Evolutionary conservation across 2,329 filamentous ascomycete genomes (phyloP).

Genomic region (Nemania sp.): DNA sequence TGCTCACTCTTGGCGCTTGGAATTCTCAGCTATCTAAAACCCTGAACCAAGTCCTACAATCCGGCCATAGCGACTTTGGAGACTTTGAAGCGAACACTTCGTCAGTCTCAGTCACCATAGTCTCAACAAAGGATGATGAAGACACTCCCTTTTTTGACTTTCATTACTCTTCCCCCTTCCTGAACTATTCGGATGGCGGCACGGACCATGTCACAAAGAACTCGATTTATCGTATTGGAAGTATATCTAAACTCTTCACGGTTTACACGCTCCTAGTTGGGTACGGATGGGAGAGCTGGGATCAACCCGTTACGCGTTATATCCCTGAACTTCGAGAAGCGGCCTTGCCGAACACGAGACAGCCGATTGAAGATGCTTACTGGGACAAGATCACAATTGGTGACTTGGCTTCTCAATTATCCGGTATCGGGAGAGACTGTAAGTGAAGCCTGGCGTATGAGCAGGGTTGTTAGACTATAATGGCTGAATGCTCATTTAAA

Average conservation of each 20-base stretch:
- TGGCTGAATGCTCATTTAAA: neutral
- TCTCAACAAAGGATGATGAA: conserved; percentile 22
- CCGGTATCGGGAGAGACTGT: conserved; percentile 30
- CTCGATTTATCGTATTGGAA: conserved; percentile 31
- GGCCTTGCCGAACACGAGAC: neutral
- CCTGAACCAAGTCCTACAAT: conserved; percentile 13
- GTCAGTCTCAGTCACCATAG: conserved; percentile 25
- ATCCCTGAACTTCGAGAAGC: conserved; percentile 22
- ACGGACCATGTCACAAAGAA: conserved; percentile 19
- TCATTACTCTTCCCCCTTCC: conserved; percentile 25
- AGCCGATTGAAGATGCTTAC: conserved; percentile 13
- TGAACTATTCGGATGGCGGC: conserved; percentile 20
- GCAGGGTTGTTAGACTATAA: neutral
- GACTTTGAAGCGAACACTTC: conserved; percentile 29
- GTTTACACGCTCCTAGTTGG: conserved; percentile 26
- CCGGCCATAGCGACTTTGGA: conserved; percentile 24
- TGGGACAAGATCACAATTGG: conserved; percentile 26
- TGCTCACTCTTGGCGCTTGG: conserved; percentile 5
- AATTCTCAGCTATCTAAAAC: conserved; percentile 5
- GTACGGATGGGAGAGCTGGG: conserved; percentile 26
- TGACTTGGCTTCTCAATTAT: conserved; percentile 24
- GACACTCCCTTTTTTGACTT: conserved; percentile 30
- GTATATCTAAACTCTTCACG: conserved; percentile 34
- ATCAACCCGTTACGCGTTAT: conserved; percentile 23
- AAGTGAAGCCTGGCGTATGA: neutral